Percentiles rank a stretch among this genome's conserved stretches.
phyloP scores from a whole-genome alignment of 371 early-diverging fungal species.

The Mortierella sp. region DNA sequence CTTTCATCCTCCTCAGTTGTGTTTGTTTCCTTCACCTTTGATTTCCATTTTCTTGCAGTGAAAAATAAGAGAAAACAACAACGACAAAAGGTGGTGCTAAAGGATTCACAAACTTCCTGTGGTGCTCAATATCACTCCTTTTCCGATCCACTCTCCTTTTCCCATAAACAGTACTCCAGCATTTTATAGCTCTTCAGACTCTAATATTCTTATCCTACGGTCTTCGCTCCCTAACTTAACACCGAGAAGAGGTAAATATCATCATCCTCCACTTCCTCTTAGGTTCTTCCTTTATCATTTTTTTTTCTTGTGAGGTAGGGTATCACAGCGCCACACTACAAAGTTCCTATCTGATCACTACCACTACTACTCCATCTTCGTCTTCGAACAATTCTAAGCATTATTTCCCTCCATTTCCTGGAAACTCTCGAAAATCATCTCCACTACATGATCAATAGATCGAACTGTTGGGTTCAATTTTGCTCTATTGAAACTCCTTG shows the following conservation, averaged over 20 bases:
- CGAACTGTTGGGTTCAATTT: conserved; percentile 3
- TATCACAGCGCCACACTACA: not conserved
- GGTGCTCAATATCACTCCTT: not conserved
- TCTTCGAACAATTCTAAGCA: not conserved
- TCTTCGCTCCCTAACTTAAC: not conserved
- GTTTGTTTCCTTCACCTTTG: not conserved
- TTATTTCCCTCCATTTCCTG: not conserved
- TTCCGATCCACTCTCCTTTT: conserved; percentile 11
- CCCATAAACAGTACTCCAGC: conserved; percentile 1
- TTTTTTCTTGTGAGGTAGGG: not conserved
- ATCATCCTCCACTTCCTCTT: not conserved
- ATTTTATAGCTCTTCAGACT: not conserved
- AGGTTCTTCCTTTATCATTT: not conserved
- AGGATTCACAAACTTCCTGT: conserved; percentile 5
- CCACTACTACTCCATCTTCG: not conserved
- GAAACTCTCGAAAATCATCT: not conserved
- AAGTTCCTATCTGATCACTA: not conserved
- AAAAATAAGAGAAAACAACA: not conserved
- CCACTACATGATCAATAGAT: not conserved
- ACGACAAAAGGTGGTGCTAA: not conserved
- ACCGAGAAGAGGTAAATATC: not conserved
- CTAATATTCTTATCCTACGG: not conserved
- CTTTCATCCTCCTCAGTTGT: not conserved
- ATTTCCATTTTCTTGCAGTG: not conserved
- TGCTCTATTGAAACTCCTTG: conserved; percentile 12